Base-by-base conservation (phyloP, 176 grass and related monocot genomes). In the Triticum dicoccoides region DNA sequence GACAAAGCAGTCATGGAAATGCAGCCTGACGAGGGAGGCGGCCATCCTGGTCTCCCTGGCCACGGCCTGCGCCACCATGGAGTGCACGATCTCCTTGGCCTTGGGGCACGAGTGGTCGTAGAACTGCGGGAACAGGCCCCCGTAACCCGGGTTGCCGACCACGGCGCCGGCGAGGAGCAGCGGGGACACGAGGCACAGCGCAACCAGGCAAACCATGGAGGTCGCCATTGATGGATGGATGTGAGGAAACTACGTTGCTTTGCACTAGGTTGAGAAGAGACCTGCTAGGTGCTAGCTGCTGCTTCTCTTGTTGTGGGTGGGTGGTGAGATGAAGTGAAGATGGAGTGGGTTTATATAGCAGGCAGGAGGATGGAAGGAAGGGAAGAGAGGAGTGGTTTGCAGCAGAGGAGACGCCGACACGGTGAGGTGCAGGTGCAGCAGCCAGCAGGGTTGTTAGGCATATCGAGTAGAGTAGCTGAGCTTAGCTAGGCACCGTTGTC, bases 31-130 rank as follows among this genome's bases (percentile, higher is more conserved):
- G 63, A 94, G 78, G 42, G 89, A 94, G 25, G 92, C 92, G 0
- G 92, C 92, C 87, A 94, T 94, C 83, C 92, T 89, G 10, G 92
- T 83, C 69, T 94, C 92, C 81, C 87, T 87, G 23, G 92, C 89
- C 21, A 96, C 91, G 15, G 94, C 94, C 52, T 91, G 63, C 9
- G 87, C 89, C 12, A 96, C 91, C 10, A 93, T 86, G 84, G 91
- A 86, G 56, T 82, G 78, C 41, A 96, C 94, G 1, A 96, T 96
- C 68, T 93, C 85, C 72, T 91, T 93, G 0, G 87, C 94, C 73
- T 86, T 72, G 6, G 91, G 94, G 64, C 94, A 94, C 1, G 92
- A 94, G 37, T 89, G 75, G 70, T 94, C 92, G 12, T 94, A 94
- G 63, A 87, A 94, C 59, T 94, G 89, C 1, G 92, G 84, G 81